Conservation (phyloP, 108 stramenopile genomes). For the Seminavis robusta region DNA sequence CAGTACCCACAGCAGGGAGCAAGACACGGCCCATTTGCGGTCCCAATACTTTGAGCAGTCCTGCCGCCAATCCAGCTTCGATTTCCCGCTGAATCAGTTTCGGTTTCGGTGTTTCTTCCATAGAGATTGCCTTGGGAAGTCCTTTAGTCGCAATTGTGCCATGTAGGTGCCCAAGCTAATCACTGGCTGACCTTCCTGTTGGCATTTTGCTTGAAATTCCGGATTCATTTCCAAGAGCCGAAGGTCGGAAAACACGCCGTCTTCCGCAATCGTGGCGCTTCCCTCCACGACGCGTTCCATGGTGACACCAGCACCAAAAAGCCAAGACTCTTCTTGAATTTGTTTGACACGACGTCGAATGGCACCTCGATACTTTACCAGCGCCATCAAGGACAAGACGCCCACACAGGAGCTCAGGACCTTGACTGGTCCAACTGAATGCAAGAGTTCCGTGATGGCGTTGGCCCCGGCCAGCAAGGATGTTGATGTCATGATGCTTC, state of each 20-base stretch:
- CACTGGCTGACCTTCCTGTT: constrained; percentile 2
- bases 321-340: constrained; percentile 13
- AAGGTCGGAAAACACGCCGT: constrained; percentile 5
- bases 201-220: background rate
- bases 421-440: too few species aligned
- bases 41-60: constrained; percentile 27
- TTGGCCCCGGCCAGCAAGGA: too few species aligned
- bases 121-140: constrained; percentile 5
- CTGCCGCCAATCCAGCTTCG: constrained; percentile 20
- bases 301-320: constrained; percentile 3
- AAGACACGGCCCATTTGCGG: constrained; percentile 23
- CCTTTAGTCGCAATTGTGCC: constrained; percentile 5
- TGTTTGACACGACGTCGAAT: background rate
- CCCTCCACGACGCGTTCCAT: constrained; percentile 1
- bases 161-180: constrained; percentile 15
- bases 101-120: constrained; percentile 9
- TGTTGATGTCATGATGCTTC: too few species aligned
- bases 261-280: background rate
- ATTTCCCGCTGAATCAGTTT: constrained; percentile 19
- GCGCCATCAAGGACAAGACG: constrained; percentile 1
- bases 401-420: too few species aligned
- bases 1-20: constrained; percentile 2
- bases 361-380: constrained; percentile 1
- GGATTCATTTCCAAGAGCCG: constrained; percentile 12
- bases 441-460: too few species aligned